Evolutionary conservation across 2,329 filamentous ascomycete genomes (phyloP).

Genomic region (Colletotrichum horii): DNA sequence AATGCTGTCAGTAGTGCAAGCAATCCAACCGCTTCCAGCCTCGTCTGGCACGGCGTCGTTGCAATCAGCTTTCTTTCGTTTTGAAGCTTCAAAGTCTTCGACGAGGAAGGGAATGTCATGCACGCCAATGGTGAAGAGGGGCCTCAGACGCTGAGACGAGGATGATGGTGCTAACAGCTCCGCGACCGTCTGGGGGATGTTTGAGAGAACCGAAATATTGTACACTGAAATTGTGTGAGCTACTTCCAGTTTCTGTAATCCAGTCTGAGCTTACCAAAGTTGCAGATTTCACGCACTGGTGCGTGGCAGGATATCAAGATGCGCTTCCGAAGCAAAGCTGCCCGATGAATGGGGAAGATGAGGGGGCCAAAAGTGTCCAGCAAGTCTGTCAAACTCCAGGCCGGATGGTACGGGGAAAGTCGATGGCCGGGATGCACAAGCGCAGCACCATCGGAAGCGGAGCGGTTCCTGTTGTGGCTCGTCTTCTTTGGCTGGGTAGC

Average conservation of each 20-base stretch:
- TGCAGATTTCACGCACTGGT: slow-evolving; percentile 84
- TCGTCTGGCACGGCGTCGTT: slow-evolving; percentile 48
- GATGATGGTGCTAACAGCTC: slow-evolving; percentile 70
- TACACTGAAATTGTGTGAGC: slow-evolving; percentile 68
- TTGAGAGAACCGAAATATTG: slow-evolving; percentile 89
- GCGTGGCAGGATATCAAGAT: slow-evolving; percentile 87
- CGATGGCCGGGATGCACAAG: slow-evolving; percentile 66
- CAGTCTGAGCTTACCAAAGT: slow-evolving; percentile 71
- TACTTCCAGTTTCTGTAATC: background rate
- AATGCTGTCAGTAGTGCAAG: slow-evolving; percentile 95
- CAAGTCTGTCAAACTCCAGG: slow-evolving; percentile 78
- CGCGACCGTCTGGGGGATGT: slow-evolving; percentile 77
- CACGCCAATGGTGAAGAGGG: slow-evolving; percentile 92
- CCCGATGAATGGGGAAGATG: slow-evolving; percentile 89
- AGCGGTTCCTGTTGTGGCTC: slow-evolving; percentile 59
- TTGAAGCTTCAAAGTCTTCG: slow-evolving; percentile 58
- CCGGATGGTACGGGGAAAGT: slow-evolving; percentile 82
- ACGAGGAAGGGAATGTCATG: slow-evolving; percentile 87
- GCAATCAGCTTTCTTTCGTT: slow-evolving; percentile 38
- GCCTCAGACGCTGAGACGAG: slow-evolving; percentile 70
- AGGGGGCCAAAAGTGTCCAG: slow-evolving; percentile 87
- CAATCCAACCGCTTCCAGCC: slow-evolving; percentile 77
- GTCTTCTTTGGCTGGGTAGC: slow-evolving; percentile 39
- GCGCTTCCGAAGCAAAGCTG: slow-evolving; percentile 83
- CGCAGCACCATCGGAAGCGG: slow-evolving; percentile 65